These are phyloP conservation scores for Ascochyta fabae DNA, from an alignment of 2,329 filamentous ascomycete genomes.

Conservation along the genomic window DNA sequence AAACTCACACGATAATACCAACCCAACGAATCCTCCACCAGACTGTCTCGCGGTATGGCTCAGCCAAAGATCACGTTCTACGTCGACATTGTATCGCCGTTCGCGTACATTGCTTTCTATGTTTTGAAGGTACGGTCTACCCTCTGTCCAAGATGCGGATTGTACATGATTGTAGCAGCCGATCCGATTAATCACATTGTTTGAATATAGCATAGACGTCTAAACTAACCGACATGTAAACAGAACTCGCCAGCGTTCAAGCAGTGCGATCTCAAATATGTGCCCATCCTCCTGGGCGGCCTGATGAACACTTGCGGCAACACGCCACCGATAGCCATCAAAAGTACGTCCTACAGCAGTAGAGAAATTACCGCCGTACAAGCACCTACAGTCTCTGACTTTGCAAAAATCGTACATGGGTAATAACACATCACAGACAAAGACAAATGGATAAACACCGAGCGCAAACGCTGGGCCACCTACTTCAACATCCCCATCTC, in stretches of 20 bases:
- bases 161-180: background rate
- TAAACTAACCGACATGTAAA: background rate
- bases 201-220: background rate
- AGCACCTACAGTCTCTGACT: background rate
- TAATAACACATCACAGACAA: conserved; percentile 57
- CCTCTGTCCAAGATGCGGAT: background rate
- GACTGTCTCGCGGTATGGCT: conserved; percentile 46
- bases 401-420: background rate
- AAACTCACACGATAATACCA: background rate
- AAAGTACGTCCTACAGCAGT: conserved; percentile 52
- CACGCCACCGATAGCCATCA: conserved; percentile 61
- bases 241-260: conserved; percentile 64
- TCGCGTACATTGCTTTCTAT: conserved; percentile 66
- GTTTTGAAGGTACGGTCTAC: conserved; percentile 56
- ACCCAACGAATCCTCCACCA: background rate
- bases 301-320: conserved; percentile 65
- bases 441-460: conserved; percentile 61
- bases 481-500: conserved; percentile 62
- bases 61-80: conserved; percentile 62
- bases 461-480: conserved; percentile 62
- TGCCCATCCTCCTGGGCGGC: conserved; percentile 66
- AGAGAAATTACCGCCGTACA: background rate
- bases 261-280: conserved; percentile 60
- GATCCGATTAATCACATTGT: too few species aligned
- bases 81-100: conserved; percentile 66